Percentiles rank a stretch among this genome's conserved stretches.
Conservation (phyloP, 768 basidiomycete genomes). For the Russula virescens region DNA sequence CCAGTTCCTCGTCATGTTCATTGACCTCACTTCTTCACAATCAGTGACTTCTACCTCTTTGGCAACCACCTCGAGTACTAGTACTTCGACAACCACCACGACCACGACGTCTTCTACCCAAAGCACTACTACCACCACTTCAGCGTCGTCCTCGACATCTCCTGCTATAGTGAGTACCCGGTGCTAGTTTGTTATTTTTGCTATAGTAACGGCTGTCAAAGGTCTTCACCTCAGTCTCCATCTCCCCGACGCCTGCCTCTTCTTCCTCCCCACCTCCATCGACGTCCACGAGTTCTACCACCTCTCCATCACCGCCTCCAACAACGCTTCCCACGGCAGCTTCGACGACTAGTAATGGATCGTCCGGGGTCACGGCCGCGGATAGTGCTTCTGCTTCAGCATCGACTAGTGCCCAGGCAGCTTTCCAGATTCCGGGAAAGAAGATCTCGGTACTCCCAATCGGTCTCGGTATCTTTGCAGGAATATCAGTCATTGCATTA, state of each 20-base stretch:
- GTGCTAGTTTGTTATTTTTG: neutral
- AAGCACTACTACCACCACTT: slow-evolving; percentile 5
- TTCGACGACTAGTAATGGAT: slow-evolving; percentile 24
- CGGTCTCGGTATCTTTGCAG: slow-evolving; percentile 78
- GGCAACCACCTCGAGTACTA: no score
- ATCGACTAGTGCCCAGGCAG: slow-evolving; percentile 29
- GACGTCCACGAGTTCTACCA: slow-evolving; percentile 15
- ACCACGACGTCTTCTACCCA: no score
- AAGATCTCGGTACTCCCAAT: slow-evolving; percentile 71
- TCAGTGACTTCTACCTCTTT: no score
- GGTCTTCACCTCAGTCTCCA: neutral
- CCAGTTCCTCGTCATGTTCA: neutral
- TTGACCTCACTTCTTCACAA: neutral
- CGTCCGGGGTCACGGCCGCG: slow-evolving; percentile 22
- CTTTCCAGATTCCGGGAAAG: slow-evolving; percentile 67
- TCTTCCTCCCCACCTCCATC: slow-evolving; percentile 12
- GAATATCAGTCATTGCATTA: slow-evolving; percentile 78
- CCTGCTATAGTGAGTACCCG: no score
- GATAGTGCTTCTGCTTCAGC: slow-evolving; percentile 18
- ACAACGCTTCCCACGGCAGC: no score
- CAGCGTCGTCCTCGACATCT: neutral
- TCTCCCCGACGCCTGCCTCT: neutral
- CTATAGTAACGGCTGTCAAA: neutral
- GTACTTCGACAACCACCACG: no score
- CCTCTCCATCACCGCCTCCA: slow-evolving; percentile 19